Conservation (phyloP, 768 basidiomycete genomes). For the Neoboletus subvelutipes region DNA sequence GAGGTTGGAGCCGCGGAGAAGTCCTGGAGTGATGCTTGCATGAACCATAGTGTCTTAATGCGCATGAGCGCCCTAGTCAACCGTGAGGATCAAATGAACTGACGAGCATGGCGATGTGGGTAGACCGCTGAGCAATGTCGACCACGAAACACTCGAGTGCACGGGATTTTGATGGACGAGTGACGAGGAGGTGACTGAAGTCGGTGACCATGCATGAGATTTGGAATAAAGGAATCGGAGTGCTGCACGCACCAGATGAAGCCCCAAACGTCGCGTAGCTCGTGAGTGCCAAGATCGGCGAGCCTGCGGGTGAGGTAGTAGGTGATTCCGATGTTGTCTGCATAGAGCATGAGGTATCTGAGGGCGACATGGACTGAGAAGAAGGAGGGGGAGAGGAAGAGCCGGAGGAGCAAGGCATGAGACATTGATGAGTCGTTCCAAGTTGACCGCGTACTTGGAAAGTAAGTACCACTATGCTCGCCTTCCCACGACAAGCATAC, state of each 20-base stretch:
- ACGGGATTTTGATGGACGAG: conserved; percentile 85
- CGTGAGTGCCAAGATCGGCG: conserved; percentile 60
- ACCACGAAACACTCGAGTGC: conserved; percentile 95
- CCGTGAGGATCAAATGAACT: conserved; percentile 38
- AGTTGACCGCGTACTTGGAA: no score
- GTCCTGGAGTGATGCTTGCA: conserved; percentile 93
- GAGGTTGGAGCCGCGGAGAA: conserved; percentile 55
- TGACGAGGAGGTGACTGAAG: conserved; percentile 87
- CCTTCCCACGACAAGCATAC: conserved; percentile 19
- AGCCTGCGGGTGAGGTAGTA: conserved; percentile 84
- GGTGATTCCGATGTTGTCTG: conserved; percentile 88
- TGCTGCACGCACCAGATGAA: conserved; percentile 68
- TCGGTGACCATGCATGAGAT: conserved; percentile 10
- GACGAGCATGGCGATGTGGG: conserved; percentile 94
- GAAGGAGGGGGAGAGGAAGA: conserved; percentile 90
- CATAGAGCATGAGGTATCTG: conserved; percentile 77
- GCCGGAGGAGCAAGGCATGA: conserved; percentile 85
- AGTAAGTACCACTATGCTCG: background rate
- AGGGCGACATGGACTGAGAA: conserved; percentile 94
- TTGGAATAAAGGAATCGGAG: background rate
- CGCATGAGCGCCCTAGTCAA: conserved; percentile 12
- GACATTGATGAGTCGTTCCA: conserved; percentile 37
- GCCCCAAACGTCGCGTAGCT: conserved; percentile 85
- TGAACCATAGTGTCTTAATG: conserved; percentile 91
- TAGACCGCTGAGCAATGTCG: conserved; percentile 83